A percentile compares a stretch with the other conserved stretches of the same genome.
These are phyloP conservation scores for Fusarium beomiforme DNA, from an alignment of 2,329 filamentous ascomycete genomes.

Conservation along the genomic window DNA sequence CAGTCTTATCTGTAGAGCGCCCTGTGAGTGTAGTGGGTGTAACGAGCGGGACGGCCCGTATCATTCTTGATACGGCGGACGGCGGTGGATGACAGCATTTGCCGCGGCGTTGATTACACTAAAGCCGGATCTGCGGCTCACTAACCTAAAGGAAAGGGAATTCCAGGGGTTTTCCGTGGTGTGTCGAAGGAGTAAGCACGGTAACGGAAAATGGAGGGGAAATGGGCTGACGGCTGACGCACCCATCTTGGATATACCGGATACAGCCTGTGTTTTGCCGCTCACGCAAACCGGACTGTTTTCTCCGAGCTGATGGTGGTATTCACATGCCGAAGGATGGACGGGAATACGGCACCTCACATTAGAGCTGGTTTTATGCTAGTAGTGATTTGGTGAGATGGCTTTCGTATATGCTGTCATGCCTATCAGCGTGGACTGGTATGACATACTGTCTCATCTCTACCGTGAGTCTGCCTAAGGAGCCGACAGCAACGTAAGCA, in stretches of 20 bases:
- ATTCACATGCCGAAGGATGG: not conserved
- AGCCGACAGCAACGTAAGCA: accelerated
- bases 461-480: accelerated
- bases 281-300: not conserved
- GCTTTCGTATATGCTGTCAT: not conserved
- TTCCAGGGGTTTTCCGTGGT: not conserved
- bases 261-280: not conserved
- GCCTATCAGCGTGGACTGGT: not conserved
- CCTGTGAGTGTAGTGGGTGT: not conserved
- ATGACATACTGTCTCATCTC: too few relatives aligned
- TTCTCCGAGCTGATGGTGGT: not conserved
- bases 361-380: not conserved
- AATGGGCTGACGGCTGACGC: not conserved
- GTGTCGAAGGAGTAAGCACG: not conserved
- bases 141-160: not conserved
- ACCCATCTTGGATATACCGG: not conserved
- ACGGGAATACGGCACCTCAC: not conserved
- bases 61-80: not conserved
- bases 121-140: not conserved
- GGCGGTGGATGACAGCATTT: not conserved
- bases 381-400: not conserved
- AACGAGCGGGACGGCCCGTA: not conserved
- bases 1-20: too few relatives aligned
- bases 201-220: not conserved
- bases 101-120: not conserved